Percentiles rank a stretch among this genome's conserved stretches.
Evolutionary conservation across 257 asterid genomes (phyloP).

Genomic region (Scutellaria barbata): DNA sequence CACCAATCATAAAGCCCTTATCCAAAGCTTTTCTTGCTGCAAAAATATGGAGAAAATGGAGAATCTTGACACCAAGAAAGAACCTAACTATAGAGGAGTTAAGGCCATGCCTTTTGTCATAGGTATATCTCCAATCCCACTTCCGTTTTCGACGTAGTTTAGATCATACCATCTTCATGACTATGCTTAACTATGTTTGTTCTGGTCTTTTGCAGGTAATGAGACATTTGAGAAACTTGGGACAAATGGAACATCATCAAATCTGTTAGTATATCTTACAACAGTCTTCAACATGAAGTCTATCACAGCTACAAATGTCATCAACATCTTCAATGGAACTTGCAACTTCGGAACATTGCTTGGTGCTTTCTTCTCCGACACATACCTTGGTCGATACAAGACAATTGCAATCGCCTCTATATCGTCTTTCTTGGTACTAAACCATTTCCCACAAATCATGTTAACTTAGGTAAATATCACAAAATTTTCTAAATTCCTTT

Average conservation of each 20-base stretch:
- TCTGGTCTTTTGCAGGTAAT: constrained; percentile 44
- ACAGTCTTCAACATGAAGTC: constrained; percentile 59
- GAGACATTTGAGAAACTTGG: constrained; percentile 75
- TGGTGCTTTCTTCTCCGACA: constrained; percentile 63
- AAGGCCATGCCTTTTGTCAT: constrained; percentile 62
- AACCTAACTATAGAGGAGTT: constrained; percentile 56
- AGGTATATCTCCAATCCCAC: constrained; percentile 33
- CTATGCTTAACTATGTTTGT: background rate
- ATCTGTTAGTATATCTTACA: constrained; percentile 56
- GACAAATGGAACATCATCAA: constrained; percentile 58
- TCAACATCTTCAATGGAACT: constrained; percentile 66
- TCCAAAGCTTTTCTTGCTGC: constrained; percentile 18
- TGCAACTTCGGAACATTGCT: constrained; percentile 58
- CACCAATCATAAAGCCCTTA: background rate
- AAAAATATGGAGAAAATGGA: constrained; percentile 39
- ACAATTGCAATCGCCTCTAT: constrained; percentile 61
- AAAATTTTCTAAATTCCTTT: background rate
- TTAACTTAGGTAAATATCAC: too few relatives aligned
- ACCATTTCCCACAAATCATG: too few relatives aligned
- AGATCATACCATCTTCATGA: background rate
- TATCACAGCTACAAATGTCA: constrained; percentile 53
- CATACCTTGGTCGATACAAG: constrained; percentile 61
- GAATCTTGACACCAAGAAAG: constrained; percentile 31
- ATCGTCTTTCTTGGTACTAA: constrained; percentile 53
- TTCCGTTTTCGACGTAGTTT: background rate